Conservation (phyloP, 192 early-diverging fungal species). For the Podila epigama region DNA sequence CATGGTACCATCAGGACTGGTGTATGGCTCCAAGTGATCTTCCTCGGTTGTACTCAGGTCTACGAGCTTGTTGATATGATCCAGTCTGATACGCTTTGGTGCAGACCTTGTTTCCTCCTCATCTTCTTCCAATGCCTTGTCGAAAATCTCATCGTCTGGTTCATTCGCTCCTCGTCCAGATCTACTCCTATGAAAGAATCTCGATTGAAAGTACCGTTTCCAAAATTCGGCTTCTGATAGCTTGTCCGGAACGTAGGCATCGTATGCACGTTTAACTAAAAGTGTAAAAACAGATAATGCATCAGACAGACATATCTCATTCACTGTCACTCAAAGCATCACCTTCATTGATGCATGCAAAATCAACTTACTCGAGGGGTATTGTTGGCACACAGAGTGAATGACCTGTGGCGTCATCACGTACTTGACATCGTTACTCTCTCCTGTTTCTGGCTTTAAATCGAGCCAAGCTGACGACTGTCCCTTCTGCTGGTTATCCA, state of each 20-base stretch:
- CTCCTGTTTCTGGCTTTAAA: slow-evolving; percentile 67
- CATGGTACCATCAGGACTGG: slow-evolving; percentile 36
- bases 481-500: slow-evolving; percentile 81
- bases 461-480: slow-evolving; percentile 77
- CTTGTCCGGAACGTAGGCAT: slow-evolving; percentile 82
- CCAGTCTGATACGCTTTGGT: slow-evolving; percentile 59
- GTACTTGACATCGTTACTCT: slow-evolving; percentile 83
- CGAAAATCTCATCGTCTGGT: slow-evolving; percentile 79
- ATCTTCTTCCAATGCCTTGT: slow-evolving; percentile 77
- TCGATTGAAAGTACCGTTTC: slow-evolving; percentile 83
- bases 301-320: too few species aligned
- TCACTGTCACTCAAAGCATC: not conserved
- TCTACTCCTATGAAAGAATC: slow-evolving; percentile 86
- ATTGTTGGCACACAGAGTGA: slow-evolving; percentile 88
- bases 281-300: not conserved
- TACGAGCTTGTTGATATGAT: slow-evolving; percentile 68
- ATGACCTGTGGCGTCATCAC: slow-evolving; percentile 91
- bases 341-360: not conserved
- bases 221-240: slow-evolving; percentile 84
- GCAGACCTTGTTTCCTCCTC: slow-evolving; percentile 61
- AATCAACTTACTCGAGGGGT: slow-evolving; percentile 69
- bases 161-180: slow-evolving; percentile 55
- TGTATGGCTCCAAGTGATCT: slow-evolving; percentile 71
- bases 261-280: slow-evolving; percentile 81
- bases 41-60: slow-evolving; percentile 85